A percentile compares a stretch with the other conserved stretches of the same genome.
Evolutionary conservation across 306 rosid species (phyloP).

Genomic region (Begonia masoniana): DNA sequence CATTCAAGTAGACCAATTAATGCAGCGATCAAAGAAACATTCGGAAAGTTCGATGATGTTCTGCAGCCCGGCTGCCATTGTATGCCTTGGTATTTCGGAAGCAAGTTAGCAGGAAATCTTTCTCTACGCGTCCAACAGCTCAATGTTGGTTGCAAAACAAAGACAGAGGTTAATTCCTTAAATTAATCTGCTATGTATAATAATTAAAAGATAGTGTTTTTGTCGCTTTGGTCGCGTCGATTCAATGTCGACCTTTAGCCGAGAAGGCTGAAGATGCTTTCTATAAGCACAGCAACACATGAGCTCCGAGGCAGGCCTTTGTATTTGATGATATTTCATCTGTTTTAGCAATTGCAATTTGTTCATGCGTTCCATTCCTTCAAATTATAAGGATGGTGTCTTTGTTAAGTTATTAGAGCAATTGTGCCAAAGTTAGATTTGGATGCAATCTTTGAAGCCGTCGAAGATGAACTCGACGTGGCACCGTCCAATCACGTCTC

Average conservation of each 20-base stretch:
- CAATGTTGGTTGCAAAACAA: constrained; percentile 47
- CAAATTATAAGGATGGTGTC: not conserved
- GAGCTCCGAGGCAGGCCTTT: constrained; percentile 39
- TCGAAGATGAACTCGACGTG: constrained; percentile 38
- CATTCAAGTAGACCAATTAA: constrained; percentile 43
- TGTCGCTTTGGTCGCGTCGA: constrained; percentile 38
- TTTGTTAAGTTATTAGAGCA: constrained; percentile 34
- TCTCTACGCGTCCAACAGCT: constrained; percentile 44
- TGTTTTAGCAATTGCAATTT: no score
- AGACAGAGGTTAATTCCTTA: constrained; percentile 29
- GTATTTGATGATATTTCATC: constrained; percentile 34
- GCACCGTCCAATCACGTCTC: constrained; percentile 4
- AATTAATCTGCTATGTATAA: not conserved
- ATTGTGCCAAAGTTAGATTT: constrained; percentile 45
- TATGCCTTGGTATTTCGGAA: constrained; percentile 39
- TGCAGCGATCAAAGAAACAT: constrained; percentile 38
- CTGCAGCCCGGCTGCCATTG: constrained; percentile 47
- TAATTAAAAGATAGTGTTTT: constrained; percentile 35
- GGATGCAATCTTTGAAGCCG: constrained; percentile 37
- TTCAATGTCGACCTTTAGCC: constrained; percentile 41
- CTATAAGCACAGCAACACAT: constrained; percentile 44
- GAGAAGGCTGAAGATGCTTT: constrained; percentile 41
- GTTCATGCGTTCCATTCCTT: no score
- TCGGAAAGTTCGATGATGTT: constrained; percentile 40
- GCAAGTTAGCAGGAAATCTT: constrained; percentile 31